Evolutionary conservation across 2,329 filamentous ascomycete species (phyloP).

Genomic region (Diplodia mutila): DNA sequence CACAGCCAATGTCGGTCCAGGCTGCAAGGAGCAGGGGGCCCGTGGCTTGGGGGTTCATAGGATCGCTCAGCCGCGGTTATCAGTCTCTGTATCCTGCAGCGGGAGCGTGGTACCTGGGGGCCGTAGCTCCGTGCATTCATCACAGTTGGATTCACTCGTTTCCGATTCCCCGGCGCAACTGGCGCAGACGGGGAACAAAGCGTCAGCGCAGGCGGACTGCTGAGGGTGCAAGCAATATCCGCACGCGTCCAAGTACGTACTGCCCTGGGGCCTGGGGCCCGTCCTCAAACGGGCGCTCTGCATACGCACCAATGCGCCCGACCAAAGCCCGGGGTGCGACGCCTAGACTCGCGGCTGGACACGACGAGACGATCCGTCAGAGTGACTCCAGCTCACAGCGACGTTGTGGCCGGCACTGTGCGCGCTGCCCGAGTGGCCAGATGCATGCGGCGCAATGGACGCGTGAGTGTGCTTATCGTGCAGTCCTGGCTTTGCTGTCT

Average conservation of each 20-base stretch:
- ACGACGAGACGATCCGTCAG: constrained; percentile 7
- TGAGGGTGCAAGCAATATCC: constrained; percentile 19
- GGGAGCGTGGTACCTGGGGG: constrained; percentile 14
- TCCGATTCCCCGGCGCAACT: constrained; percentile 17
- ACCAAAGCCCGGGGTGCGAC: background rate
- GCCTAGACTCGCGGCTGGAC: background rate
- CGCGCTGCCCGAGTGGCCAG: constrained; percentile 5
- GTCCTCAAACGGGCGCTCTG: constrained; percentile 12
- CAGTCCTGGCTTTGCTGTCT: background rate
- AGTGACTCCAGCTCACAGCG: constrained; percentile 1
- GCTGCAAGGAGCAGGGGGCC: constrained; percentile 21
- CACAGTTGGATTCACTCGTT: constrained; percentile 1
- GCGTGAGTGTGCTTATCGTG: constrained; percentile 15
- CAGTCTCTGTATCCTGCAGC: constrained; percentile 4
- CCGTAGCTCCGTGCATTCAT: constrained; percentile 1
- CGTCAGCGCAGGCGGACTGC: constrained; percentile 5
- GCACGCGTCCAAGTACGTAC: constrained; percentile 2
- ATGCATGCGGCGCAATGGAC: constrained; percentile 7
- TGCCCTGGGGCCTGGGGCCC: background rate
- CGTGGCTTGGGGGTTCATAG: constrained; percentile 1
- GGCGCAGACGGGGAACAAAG: background rate
- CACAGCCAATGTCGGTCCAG: constrained; percentile 5
- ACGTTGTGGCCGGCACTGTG: background rate
- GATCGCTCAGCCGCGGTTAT: constrained; percentile 14
- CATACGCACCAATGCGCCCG: constrained; percentile 9